Conservation (phyloP, 108 stramenopile species). For the Cafeteria roenbergensis region DNA sequence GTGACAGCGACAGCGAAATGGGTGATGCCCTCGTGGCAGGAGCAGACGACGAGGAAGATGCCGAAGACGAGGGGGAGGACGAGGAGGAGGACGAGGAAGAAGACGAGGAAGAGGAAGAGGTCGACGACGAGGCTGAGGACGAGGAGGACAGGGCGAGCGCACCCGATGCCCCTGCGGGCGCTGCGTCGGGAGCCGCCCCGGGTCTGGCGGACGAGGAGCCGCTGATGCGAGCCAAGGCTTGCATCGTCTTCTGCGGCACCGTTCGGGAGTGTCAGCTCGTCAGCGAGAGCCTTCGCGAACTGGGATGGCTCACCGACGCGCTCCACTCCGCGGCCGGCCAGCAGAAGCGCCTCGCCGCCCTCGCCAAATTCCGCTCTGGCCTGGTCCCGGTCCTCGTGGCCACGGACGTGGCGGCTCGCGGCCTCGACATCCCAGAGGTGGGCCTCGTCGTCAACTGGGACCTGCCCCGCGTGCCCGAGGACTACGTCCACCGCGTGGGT, state of each 20-base stretch:
- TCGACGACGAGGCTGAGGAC: slow-evolving; percentile 10
- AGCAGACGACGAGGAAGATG: slow-evolving; percentile 30
- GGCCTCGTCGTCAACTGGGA: slow-evolving; percentile 94
- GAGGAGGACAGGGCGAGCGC: slow-evolving; percentile 63
- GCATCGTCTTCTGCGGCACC: slow-evolving; percentile 88
- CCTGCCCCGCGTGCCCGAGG: slow-evolving; percentile 81
- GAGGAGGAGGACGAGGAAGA: slow-evolving; percentile 8
- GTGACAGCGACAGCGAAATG: slow-evolving; percentile 54
- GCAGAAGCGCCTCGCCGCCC: slow-evolving; percentile 68
- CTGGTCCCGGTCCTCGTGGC: slow-evolving; percentile 68
- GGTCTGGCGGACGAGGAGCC: slow-evolving; percentile 26
- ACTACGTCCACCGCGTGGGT: slow-evolving; percentile 94
- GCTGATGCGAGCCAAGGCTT: slow-evolving; percentile 47
- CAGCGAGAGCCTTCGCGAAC: slow-evolving; percentile 63
- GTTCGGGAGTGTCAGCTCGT: slow-evolving; percentile 79
- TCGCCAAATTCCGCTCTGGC: slow-evolving; percentile 50
- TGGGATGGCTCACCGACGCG: slow-evolving; percentile 71
- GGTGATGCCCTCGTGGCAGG: slow-evolving; percentile 50
- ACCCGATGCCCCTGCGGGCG: slow-evolving; percentile 33
- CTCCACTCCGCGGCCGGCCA: slow-evolving; percentile 78
- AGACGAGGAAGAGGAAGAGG: background rate
- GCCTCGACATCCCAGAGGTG: slow-evolving; percentile 82
- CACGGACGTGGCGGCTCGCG: slow-evolving; percentile 94
- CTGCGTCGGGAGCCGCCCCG: slow-evolving; percentile 31
- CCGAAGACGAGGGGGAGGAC: slow-evolving; percentile 15